phyloP scores from a whole-genome alignment of 2,329 filamentous ascomycete genomes.

The Alternaria dauci region DNA sequence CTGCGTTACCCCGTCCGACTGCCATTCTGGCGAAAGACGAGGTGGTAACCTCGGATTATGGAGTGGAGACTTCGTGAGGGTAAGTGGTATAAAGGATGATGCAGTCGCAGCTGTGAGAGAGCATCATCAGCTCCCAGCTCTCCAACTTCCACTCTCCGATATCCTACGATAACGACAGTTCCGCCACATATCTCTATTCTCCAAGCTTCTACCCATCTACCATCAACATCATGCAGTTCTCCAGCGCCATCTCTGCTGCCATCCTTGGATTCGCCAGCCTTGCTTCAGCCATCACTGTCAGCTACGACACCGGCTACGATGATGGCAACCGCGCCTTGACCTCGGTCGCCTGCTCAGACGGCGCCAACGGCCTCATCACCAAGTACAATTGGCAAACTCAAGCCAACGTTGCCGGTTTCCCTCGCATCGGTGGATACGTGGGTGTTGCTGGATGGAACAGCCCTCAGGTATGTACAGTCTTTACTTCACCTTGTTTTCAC shows the following conservation, averaged over 20 bases:
- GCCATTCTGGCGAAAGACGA: constrained; percentile 28
- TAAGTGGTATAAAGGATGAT: constrained; percentile 39
- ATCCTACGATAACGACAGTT: constrained; percentile 11
- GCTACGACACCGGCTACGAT: constrained; percentile 78
- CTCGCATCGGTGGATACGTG: constrained; percentile 59
- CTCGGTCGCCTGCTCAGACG: constrained; percentile 72
- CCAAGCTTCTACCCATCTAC: constrained; percentile 3
- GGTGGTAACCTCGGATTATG: constrained; percentile 24
- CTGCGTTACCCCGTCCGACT: constrained; percentile 31
- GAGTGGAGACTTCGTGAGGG: constrained; percentile 20
- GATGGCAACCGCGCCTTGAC: constrained; percentile 63
- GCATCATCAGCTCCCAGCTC: constrained; percentile 24
- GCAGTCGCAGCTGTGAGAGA: constrained; percentile 16
- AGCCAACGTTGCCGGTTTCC: constrained; percentile 57
- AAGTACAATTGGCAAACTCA: constrained; percentile 66
- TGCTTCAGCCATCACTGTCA: constrained; percentile 60
- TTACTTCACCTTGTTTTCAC: not conserved
- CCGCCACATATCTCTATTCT: not conserved
- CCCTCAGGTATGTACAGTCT: constrained; percentile 31
- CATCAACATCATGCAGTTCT: constrained; percentile 46
- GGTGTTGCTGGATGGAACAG: constrained; percentile 59
- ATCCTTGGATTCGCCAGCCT: constrained; percentile 41
- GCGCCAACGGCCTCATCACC: constrained; percentile 70
- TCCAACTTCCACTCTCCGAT: constrained; percentile 3
- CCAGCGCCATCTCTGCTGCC: constrained; percentile 31